These are phyloP conservation scores for Saccharomyces hybrid DNA, from an alignment of 1,139 yeast genomes.

Conservation along the genomic window DNA sequence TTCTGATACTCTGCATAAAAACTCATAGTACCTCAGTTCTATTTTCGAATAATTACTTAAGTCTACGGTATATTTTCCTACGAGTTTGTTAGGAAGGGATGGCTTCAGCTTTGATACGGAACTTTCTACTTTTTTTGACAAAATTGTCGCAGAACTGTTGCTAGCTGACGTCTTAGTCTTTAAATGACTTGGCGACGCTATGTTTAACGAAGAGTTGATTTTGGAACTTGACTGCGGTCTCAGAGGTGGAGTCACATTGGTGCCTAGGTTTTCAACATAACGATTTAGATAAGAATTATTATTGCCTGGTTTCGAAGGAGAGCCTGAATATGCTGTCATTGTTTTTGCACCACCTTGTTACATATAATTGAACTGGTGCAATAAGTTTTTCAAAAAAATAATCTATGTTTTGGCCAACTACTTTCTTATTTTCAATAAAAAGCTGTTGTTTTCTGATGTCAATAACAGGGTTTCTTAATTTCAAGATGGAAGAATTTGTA, in stretches of 20 bases:
- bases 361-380: not conserved
- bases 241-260: constrained; percentile 11
- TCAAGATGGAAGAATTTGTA: not conserved
- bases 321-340: constrained; percentile 11
- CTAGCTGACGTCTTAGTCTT: not conserved
- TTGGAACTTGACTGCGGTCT: constrained; percentile 19
- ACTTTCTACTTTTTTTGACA: not conserved
- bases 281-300: constrained; percentile 22
- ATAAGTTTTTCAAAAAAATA: not conserved
- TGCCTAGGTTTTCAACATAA: constrained; percentile 21
- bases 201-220: constrained; percentile 12
- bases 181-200: not conserved
- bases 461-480: not conserved
- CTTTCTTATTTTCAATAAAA: not conserved
- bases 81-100: constrained; percentile 3
- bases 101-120: not conserved
- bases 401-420: not conserved
- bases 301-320: constrained; percentile 12
- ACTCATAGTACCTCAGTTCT: constrained; percentile 56
- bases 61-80: not conserved
- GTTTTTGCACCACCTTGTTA: not conserved
- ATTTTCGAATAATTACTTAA: not conserved
- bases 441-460: not conserved
- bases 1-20: constrained; percentile 80
- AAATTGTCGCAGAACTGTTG: not conserved